Evolutionary conservation across 163 green algal genomes (phyloP), one percentile per base, ranked within the genome.

Genomic region (Picocystis sp.): DNA sequence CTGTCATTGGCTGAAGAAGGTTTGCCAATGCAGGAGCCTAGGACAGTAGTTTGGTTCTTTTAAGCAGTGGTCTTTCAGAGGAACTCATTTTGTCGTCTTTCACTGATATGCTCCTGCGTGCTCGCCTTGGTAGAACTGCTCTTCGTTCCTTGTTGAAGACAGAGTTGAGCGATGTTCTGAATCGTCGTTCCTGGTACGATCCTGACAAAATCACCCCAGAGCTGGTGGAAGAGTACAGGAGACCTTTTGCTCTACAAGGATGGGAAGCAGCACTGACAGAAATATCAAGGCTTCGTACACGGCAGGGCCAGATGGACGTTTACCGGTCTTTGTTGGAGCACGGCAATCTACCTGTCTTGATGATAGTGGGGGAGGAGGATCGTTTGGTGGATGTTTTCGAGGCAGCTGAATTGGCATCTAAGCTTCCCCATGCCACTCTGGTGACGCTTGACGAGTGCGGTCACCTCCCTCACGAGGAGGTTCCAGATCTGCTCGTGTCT

Each of bases 401-500:
- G 45, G 53, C 65, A 10, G 47, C 65, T 34, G 46, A 44, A 1
- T 43, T 78, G n/a, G 45, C 50, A 8, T 41, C 46, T 3, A 53
- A 67, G 5, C 52, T 81, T 45, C 60, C 52, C 2, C 43, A 46
- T 35, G 38, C 50, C 1, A 55, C 45, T 22, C 14, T 64, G 2
- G 50, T 43, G 1, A 45, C 81, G 15, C 33, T 91, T 22, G 58
- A 60, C 3, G 54, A 63, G 48, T 88, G 79, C 54, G 80, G 80
- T 1, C 79, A 90, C 58, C 48, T 92, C 21, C 71, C 61, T 0
- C 74, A 89, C 53, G 80, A 92, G 65, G 82, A 92, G 69, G 60
- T 57, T 0, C 80, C 79, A 1, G 34, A 17, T 3, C 41, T 54
- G 47, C 70, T 92, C 50, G 50, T 85, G 44, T 25, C 44, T 9